Percentiles rank a stretch among this genome's conserved stretches.
Conservation (phyloP, 2,329 filamentous ascomycete species). For the Xylariales sp. region DNA sequence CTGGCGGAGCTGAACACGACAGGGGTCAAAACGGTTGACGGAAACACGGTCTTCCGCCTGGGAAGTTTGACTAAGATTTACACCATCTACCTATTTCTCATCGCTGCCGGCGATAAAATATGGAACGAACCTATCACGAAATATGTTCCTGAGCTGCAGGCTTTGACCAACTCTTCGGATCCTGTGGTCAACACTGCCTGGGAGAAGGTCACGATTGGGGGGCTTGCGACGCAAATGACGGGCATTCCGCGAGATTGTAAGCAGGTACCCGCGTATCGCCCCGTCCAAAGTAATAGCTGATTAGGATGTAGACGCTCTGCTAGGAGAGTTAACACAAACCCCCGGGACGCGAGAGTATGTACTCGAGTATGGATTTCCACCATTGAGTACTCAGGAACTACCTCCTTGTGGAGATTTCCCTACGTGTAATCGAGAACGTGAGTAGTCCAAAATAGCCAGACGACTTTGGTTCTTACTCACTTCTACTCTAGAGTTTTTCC, state of each 20-base stretch:
- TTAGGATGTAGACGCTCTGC: constrained; percentile 41
- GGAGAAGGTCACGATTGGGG: constrained; percentile 50
- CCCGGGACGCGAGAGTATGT: constrained; percentile 41
- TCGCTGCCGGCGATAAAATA: constrained; percentile 46
- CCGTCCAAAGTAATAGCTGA: background rate
- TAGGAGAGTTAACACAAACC: constrained; percentile 47
- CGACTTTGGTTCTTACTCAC: constrained; percentile 24
- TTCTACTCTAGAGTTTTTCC: constrained; percentile 43
- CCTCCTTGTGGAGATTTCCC: constrained; percentile 47
- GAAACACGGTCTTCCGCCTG: constrained; percentile 57
- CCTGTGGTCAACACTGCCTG: constrained; percentile 46
- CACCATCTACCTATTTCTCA: constrained; percentile 53
- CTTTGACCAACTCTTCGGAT: constrained; percentile 42
- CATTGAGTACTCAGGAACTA: constrained; percentile 42
- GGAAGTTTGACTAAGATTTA: constrained; percentile 58
- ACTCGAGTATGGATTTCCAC: constrained; percentile 48
- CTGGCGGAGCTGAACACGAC: constrained; percentile 44
- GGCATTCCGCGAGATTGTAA: constrained; percentile 47
- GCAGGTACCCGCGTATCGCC: background rate
- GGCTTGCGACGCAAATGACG: constrained; percentile 45
- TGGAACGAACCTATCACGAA: constrained; percentile 50
- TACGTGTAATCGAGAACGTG: constrained; percentile 46
- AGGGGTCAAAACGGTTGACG: constrained; percentile 52
- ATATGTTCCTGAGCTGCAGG: constrained; percentile 46
- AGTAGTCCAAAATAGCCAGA: constrained; percentile 23